A percentile compares a stretch with the other conserved stretches of the same genome.
phyloP scores from a whole-genome alignment of 2,329 filamentous ascomycete species.

The Fusarium phyllophilum region DNA sequence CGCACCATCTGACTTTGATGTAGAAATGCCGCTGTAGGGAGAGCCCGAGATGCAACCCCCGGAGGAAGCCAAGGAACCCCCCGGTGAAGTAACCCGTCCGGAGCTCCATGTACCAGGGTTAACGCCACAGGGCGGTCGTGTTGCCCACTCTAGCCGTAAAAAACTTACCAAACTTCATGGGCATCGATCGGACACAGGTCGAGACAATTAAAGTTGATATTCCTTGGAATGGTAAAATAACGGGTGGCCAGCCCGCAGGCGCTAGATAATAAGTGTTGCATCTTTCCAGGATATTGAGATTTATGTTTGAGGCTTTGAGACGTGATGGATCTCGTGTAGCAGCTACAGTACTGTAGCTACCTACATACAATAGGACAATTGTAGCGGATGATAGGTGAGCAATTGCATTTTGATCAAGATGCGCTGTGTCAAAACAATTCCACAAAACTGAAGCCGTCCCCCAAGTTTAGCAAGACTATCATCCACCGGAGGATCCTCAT shows the following conservation, averaged over 20 bases:
- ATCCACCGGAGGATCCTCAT: neutral
- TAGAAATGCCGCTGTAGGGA: constrained; percentile 38
- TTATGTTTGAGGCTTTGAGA: constrained; percentile 14
- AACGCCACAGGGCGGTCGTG: constrained; percentile 15
- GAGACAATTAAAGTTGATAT: constrained; percentile 14
- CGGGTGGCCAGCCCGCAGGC: constrained; percentile 34
- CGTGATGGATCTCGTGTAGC: constrained; percentile 21
- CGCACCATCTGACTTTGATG: constrained; percentile 19
- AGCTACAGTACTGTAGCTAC: neutral
- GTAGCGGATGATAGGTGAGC: neutral
- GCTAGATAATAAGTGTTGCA: constrained; percentile 32
- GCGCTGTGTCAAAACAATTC: constrained; percentile 14
- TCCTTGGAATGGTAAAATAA: constrained; percentile 42
- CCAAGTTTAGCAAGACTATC: neutral
- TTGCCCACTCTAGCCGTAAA: constrained; percentile 18
- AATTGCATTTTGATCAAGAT: neutral
- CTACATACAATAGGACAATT: neutral
- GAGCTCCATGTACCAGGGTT: constrained; percentile 34
- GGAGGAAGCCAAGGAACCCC: constrained; percentile 33
- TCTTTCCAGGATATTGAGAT: constrained; percentile 13
- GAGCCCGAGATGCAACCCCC: constrained; percentile 39
- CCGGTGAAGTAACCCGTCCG: constrained; percentile 37
- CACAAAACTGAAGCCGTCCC: neutral
- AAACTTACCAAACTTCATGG: constrained; percentile 2
- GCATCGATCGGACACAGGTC: constrained; percentile 1